Percentiles rank a stretch among this genome's conserved stretches.
These are phyloP conservation scores for Aschersonia sp. DNA, from an alignment of 2,329 filamentous ascomycete genomes.

Conservation along the genomic window DNA sequence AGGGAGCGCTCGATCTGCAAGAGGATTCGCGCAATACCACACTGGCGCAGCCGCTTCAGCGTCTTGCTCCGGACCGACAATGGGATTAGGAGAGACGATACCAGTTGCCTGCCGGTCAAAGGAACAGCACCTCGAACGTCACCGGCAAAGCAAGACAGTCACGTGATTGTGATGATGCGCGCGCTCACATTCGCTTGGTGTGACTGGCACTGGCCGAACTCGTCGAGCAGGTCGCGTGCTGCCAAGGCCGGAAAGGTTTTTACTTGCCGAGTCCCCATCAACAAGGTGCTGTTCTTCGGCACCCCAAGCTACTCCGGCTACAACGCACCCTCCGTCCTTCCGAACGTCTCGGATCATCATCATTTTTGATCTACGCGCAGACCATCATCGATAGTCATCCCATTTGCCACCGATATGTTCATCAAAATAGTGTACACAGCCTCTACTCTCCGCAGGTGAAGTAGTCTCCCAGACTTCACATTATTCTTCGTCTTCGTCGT, in stretches of 20 bases:
- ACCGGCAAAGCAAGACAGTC: slow-evolving; percentile 12
- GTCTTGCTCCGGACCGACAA: slow-evolving; percentile 4
- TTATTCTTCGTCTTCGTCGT: slow-evolving; percentile 42
- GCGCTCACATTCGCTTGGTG: neutral
- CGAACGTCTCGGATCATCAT: too few relatives aligned
- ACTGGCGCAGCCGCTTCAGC: slow-evolving; percentile 3
- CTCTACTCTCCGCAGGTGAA: too few relatives aligned
- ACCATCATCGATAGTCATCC: too few relatives aligned
- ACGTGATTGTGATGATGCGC: slow-evolving; percentile 13
- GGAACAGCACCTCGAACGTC: slow-evolving; percentile 21
- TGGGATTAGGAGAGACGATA: slow-evolving; percentile 1
- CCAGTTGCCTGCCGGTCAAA: slow-evolving; percentile 3
- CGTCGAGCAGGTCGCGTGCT: too few relatives aligned
- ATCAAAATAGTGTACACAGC: too few relatives aligned
- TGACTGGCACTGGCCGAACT: slow-evolving; percentile 1
- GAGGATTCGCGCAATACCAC: neutral
- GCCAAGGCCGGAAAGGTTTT: too few relatives aligned
- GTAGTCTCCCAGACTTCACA: neutral
- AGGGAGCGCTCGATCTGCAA: neutral
- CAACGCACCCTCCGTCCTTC: too few relatives aligned
- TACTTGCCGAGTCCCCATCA: neutral
- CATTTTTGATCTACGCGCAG: too few relatives aligned
- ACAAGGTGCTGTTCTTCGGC: neutral
- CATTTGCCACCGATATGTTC: too few relatives aligned
- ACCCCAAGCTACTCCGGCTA: too few relatives aligned